Evolutionary conservation across 306 rosid genomes (phyloP), one percentile per base, ranked within the genome.

Genomic region (Trifolium subterraneum): DNA sequence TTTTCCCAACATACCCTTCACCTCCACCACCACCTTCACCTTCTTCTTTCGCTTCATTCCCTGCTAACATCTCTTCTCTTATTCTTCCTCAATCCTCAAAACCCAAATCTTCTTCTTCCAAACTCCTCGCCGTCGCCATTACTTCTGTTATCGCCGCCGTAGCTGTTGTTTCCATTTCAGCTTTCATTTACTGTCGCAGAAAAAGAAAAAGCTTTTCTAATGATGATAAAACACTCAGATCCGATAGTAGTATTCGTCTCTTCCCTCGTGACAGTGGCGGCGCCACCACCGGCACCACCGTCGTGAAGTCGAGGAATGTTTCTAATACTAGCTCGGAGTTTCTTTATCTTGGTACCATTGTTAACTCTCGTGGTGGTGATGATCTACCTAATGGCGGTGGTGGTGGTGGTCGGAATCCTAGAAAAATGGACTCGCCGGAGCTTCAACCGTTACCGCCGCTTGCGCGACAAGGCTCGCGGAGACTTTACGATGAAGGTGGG

Each of bases 61-160:
- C 98, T 3, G 97, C 97, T 2, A 94, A 94, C 63, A 92, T 94
- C 39, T 92, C 99, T 60, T 90, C 97, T 14, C 92, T 94, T 20
- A 89, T 86, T 19, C 65, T 92, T 50, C 99, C 99, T 13, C 85
- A 79, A 12, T 1, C 90, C 18, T 64, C 86, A 4, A 59, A 78
- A 1, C 4, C 84, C 55, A 75, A 73, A 23, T 75, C 86, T 12
- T 65, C 77, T 5, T 79, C 95, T n/a, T 38, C 65, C 18, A 87
- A 86, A 39, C 80, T 88, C 61, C 45, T 85, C 33, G 85, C 81
- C 3, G 59, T 86, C 45, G 68, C 89, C 27, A 65, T 88, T 76
- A 63, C 87, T 12, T 83, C 93, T 15, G 89, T 87, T 3, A 8
- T 76, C 51, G 78, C 78, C 38, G 87, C 91, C 18, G 13, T 60